phyloP scores from a whole-genome alignment of 1,284 basidiomycete genomes.

The Cryptococcus sp. region DNA sequence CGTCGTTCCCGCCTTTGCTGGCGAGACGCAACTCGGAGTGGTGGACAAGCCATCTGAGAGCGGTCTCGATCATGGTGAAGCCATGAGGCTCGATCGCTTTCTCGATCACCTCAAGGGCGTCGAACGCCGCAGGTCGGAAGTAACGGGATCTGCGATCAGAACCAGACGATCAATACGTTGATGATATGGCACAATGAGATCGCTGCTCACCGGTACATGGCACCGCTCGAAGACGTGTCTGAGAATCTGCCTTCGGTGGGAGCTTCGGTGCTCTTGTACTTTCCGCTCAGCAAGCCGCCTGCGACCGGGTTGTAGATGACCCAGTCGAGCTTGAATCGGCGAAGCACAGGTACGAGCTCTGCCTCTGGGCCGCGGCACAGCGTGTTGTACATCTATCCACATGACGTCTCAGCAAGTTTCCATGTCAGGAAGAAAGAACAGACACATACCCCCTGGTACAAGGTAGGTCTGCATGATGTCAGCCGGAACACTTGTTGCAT shows the following conservation, averaged over 20 bases:
- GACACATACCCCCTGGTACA: constrained; percentile 65
- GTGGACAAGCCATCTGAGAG: constrained; percentile 48
- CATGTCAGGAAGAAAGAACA: background rate
- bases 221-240: constrained; percentile 29
- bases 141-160: constrained; percentile 49
- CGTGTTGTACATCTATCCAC: constrained; percentile 11
- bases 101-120: constrained; percentile 57
- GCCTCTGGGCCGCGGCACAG: constrained; percentile 11
- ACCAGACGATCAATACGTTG: background rate
- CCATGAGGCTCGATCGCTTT: constrained; percentile 51
- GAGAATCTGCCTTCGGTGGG: constrained; percentile 40
- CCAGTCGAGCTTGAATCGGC: constrained; percentile 52
- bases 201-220: constrained; percentile 47
- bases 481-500: background rate
- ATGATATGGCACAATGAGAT: no score
- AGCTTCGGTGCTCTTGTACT: constrained; percentile 43
- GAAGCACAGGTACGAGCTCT: constrained; percentile 11
- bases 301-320: constrained; percentile 62
- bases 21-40: constrained; percentile 54
- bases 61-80: constrained; percentile 44
- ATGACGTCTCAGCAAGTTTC: no score
- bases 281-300: constrained; percentile 59
- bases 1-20: constrained; percentile 30
- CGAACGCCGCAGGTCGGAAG: constrained; percentile 57
- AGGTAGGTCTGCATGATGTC: constrained; percentile 57